A percentile compares a stretch with the other conserved stretches of the same genome.
phyloP scores from a whole-genome alignment of 208 protist species.

The Leishmania tropica region DNA sequence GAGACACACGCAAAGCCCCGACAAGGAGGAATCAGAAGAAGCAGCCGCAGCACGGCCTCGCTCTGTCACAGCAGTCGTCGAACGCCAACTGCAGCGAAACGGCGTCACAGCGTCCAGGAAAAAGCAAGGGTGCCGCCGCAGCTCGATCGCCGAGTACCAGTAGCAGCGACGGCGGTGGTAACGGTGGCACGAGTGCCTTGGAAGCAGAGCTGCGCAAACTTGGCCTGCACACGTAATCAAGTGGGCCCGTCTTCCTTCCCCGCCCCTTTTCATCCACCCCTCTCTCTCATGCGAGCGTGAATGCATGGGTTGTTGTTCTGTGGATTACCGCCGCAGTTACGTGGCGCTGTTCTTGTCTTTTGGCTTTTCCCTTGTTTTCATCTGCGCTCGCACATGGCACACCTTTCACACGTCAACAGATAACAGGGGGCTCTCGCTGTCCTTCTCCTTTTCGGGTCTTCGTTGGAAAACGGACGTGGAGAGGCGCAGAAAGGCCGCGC shows the following conservation, averaged over 20 bases:
- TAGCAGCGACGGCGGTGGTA: conserved; percentile 13
- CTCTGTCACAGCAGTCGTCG: background rate
- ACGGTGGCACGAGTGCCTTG: conserved; percentile 9
- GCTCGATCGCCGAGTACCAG: conserved; percentile 14
- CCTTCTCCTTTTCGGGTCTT: no score
- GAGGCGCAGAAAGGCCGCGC: no score
- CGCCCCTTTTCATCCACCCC: background rate
- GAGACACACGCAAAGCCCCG: background rate
- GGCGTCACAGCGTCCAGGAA: background rate
- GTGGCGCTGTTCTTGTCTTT: background rate
- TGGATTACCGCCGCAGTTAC: background rate
- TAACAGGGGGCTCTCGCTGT: no score
- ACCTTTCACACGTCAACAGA: no score
- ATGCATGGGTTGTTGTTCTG: background rate
- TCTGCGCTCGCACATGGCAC: background rate
- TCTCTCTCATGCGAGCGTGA: background rate
- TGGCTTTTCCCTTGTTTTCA: background rate
- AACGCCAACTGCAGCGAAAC: background rate
- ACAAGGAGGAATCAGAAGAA: background rate
- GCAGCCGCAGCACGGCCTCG: background rate
- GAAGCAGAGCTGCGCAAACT: conserved; percentile 26
- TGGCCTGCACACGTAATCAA: conserved; percentile 2
- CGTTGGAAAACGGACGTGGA: no score
- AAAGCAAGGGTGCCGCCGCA: background rate
- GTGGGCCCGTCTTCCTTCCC: background rate